These are phyloP conservation scores for Phaeophleospora eucalypticola DNA, from an alignment of 2,329 filamentous ascomycete species.

Conservation along the genomic window DNA sequence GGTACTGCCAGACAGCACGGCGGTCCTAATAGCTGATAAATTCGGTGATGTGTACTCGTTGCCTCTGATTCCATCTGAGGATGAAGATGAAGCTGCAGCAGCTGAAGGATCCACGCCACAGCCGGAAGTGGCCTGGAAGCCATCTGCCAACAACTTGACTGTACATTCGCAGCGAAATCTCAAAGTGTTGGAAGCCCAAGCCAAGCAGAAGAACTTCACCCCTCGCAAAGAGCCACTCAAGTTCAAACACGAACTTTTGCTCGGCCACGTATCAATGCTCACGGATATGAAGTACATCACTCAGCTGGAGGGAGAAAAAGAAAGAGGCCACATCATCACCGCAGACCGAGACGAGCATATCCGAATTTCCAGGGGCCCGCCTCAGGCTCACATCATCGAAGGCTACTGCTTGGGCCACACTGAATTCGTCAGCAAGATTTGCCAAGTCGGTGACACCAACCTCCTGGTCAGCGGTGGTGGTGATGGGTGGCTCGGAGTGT, in stretches of 20 bases:
- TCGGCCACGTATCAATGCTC: slow-evolving; percentile 94
- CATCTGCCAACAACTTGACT: slow-evolving; percentile 55
- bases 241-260: slow-evolving; percentile 73
- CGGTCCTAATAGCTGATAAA: slow-evolving; percentile 84
- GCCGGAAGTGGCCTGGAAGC: slow-evolving; percentile 35
- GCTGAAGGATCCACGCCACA: slow-evolving; percentile 24
- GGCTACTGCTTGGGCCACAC: slow-evolving; percentile 83
- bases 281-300: slow-evolving; percentile 64
- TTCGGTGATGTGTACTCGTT: slow-evolving; percentile 94
- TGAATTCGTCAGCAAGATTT: slow-evolving; percentile 76
- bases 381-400: slow-evolving; percentile 85
- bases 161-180: slow-evolving; percentile 61
- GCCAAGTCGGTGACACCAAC: slow-evolving; percentile 56
- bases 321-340: slow-evolving; percentile 60
- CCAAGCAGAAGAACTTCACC: slow-evolving; percentile 42
- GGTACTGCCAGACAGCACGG: slow-evolving; percentile 64
- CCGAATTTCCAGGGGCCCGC: slow-evolving; percentile 73
- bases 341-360: slow-evolving; percentile 78
- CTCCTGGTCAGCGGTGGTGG: slow-evolving; percentile 81
- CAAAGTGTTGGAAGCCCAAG: slow-evolving; percentile 54
- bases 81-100: slow-evolving; percentile 28
- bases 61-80: slow-evolving; percentile 57
- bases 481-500: slow-evolving; percentile 72
- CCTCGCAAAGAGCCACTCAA: slow-evolving; percentile 44
- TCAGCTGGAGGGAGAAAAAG: slow-evolving; percentile 41